Evolutionary conservation across 2,329 filamentous ascomycete genomes (phyloP).

Genomic region (Aspergillus texensis): DNA sequence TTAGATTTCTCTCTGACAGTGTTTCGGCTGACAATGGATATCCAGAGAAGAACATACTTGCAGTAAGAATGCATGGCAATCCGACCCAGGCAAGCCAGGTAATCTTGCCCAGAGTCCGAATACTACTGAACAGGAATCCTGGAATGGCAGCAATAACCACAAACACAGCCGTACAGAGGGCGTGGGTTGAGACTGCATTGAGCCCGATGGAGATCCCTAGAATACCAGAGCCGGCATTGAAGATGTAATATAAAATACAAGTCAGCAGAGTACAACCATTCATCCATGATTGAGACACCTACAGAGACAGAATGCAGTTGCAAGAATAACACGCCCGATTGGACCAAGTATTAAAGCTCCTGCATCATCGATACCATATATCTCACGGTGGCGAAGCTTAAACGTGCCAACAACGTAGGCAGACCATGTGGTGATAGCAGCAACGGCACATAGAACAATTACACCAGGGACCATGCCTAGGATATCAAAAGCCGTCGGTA

Average conservation of each 20-base stretch:
- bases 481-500: neutral
- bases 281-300: neutral
- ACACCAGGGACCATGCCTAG: neutral
- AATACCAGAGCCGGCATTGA: conserved; percentile 45
- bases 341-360: neutral
- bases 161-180: conserved; percentile 28
- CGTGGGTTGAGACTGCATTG: conserved; percentile 44
- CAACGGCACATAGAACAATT: neutral
- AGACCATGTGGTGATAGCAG: neutral
- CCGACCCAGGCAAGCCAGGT: conserved; percentile 41
- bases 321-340: neutral
- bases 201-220: conserved; percentile 44
- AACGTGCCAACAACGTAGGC: neutral
- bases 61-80: conserved; percentile 12
- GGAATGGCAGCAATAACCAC: conserved; percentile 24
- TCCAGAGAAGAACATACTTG: conserved; percentile 9
- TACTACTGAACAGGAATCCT: conserved; percentile 29
- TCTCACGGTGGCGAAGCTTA: neutral
- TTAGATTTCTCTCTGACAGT: no score
- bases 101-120: conserved; percentile 36
- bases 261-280: no score
- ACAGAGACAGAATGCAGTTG: conserved; percentile 11
- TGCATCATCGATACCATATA: neutral
- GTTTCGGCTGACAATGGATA: no score
- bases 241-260: conserved; percentile 29